phyloP scores from a whole-genome alignment of 73 alveolate genomes.

The Tetrahymena malaccensis region DNA sequence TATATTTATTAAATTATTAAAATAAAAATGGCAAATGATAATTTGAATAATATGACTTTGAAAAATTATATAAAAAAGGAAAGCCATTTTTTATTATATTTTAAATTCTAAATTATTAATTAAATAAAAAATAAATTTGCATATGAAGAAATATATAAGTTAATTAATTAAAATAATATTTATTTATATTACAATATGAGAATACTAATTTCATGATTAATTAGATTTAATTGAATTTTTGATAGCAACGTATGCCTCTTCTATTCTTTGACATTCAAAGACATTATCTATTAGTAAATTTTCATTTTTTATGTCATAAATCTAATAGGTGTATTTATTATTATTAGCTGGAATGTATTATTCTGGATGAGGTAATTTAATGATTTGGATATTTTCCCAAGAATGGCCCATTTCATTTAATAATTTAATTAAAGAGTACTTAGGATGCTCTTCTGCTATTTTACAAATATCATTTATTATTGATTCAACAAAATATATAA shows the following conservation, averaged over 20 bases:
- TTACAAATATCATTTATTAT: neutral
- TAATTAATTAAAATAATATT: no score
- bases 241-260: neutral
- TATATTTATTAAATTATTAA: no score
- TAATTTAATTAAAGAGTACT: neutral
- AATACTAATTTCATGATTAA: neutral
- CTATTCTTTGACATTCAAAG: neutral
- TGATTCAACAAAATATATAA: neutral
- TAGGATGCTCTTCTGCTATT: neutral
- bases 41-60: no score
- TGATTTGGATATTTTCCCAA: neutral
- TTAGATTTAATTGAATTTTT: no score
- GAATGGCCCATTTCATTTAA: neutral
- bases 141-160: no score
- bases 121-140: no score
- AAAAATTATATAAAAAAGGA: no score
- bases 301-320: neutral
- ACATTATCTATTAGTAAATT: neutral
- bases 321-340: neutral
- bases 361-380: neutral
- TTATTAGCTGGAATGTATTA: neutral
- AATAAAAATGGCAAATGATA: no score
- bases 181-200: no score
- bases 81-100: no score
- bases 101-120: no score